These are phyloP conservation scores for Fusarium verrucosum DNA, from an alignment of 2,329 filamentous ascomycete species.

Conservation along the genomic window DNA sequence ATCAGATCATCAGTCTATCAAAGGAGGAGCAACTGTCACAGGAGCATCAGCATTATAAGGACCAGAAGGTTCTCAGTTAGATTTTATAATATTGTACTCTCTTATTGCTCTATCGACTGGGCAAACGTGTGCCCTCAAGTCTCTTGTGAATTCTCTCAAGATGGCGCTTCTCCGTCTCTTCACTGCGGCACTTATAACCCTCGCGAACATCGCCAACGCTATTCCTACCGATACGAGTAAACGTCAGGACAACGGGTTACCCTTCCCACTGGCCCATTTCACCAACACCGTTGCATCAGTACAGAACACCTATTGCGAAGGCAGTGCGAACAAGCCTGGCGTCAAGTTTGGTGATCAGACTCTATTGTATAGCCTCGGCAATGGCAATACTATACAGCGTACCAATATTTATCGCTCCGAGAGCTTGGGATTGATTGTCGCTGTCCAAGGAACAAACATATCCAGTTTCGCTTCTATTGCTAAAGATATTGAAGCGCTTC, in stretches of 20 bases:
- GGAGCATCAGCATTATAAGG: no score
- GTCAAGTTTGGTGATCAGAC: neutral
- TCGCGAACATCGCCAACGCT: neutral
- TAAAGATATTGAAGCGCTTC: neutral
- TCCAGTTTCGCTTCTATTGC: neutral
- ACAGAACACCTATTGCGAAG: neutral
- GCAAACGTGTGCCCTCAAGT: neutral
- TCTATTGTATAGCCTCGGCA: neutral
- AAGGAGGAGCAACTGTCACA: no score
- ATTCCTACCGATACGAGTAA: neutral
- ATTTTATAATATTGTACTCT: no score
- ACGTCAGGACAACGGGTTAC: neutral
- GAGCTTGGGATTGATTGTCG: neutral
- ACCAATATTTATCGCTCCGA: neutral
- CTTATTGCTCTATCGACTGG: no score
- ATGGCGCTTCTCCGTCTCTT: neutral
- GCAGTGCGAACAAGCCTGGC: neutral
- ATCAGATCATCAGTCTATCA: no score
- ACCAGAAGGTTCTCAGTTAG: no score
- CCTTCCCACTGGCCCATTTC: neutral
- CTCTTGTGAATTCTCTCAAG: neutral
- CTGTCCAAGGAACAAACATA: neutral
- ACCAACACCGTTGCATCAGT: neutral
- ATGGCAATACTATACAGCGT: neutral
- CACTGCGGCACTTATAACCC: neutral